Percentiles rank a stretch among this genome's conserved stretches.
These are phyloP conservation scores for Eleusine coracana DNA, from an alignment of 176 grass and related monocot genomes.

Conservation along the genomic window DNA sequence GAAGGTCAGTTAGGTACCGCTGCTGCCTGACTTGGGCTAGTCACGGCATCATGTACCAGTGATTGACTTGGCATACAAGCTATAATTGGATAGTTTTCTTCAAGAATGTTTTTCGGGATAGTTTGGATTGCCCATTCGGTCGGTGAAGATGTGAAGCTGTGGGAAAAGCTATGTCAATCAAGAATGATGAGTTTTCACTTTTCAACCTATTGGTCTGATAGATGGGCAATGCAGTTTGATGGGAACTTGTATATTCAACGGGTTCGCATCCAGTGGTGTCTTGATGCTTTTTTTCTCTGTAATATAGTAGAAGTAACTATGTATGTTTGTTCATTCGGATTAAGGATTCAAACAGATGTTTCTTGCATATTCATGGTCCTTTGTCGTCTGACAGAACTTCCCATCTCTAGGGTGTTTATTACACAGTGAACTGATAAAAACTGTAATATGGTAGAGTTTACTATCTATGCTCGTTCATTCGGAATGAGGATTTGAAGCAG, in stretches of 20 bases:
- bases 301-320: neutral
- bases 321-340: neutral
- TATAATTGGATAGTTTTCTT: neutral
- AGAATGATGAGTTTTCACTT: neutral
- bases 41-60: neutral
- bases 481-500: too few species aligned
- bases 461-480: too few species aligned
- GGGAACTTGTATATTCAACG: neutral
- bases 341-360: neutral
- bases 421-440: neutral
- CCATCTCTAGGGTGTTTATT: neutral
- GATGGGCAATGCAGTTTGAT: neutral
- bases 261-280: neutral
- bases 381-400: neutral
- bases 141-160: neutral
- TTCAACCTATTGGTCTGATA: neutral
- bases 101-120: neutral
- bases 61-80: neutral
- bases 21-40: neutral
- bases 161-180: neutral
- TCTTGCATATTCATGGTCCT: neutral
- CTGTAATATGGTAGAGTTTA: neutral
- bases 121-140: neutral
- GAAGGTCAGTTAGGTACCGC: neutral
- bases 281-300: conserved; percentile 5